Percentiles rank a stretch among this genome's conserved stretches.
phyloP scores from a whole-genome alignment of 257 asterid species.

The Anisodus tanguticus region DNA sequence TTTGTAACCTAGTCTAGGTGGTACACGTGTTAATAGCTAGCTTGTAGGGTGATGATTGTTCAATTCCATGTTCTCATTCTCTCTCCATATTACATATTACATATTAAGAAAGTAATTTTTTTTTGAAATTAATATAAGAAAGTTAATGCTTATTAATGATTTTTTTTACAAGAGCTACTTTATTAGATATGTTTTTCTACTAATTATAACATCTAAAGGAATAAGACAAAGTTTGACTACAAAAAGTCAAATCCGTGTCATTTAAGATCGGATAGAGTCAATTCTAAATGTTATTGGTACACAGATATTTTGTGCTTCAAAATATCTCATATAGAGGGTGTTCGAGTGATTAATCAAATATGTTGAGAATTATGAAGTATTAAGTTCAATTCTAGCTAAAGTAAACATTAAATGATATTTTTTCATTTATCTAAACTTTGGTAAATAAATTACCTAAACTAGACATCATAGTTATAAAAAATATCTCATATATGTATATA shows the following conservation, averaged over 20 bases:
- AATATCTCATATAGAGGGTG: background rate
- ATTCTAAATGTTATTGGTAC: background rate
- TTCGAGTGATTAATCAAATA: no score
- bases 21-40: no score
- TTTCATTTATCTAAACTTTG: no score
- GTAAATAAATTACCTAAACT: no score
- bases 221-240: background rate
- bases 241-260: background rate
- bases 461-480: no score
- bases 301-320: background rate
- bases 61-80: background rate
- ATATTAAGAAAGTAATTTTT: background rate
- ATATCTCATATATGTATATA: no score
- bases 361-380: no score
- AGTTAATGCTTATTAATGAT: slow-evolving; percentile 1
- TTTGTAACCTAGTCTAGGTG: no score
- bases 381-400: no score
- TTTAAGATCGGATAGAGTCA: background rate
- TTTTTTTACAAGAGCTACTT: background rate
- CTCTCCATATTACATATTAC: background rate
- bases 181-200: background rate
- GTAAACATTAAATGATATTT: no score
- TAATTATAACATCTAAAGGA: background rate
- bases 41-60: no score
- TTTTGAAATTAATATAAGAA: background rate